Conservation (phyloP, 192 early-diverging fungal species). For the Pilaira anomala region DNA sequence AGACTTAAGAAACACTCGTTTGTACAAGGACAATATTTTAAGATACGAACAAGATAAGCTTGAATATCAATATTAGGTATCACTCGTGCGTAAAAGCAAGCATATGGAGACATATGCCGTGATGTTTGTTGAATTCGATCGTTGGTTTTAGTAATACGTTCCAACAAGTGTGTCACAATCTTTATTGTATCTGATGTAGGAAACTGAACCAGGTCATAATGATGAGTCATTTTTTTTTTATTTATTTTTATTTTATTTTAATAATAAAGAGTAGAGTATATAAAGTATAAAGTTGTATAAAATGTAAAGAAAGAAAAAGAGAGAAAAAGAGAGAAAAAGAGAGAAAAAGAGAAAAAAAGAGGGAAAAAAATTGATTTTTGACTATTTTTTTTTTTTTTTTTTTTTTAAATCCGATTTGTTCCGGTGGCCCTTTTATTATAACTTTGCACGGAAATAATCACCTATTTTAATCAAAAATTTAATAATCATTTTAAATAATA, state of each 20-base stretch:
- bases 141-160: constrained; percentile 55
- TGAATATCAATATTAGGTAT: constrained; percentile 86
- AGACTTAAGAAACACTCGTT: constrained; percentile 85
- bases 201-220: constrained; percentile 28
- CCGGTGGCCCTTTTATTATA: background rate
- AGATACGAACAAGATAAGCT: constrained; percentile 79
- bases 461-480: constrained; percentile 9
- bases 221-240: background rate
- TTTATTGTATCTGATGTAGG: constrained; percentile 48
- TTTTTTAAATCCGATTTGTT: background rate
- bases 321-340: background rate
- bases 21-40: constrained; percentile 89
- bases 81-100: constrained; percentile 88
- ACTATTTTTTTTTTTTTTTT: too few species aligned
- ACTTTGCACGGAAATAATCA: constrained; percentile 20
- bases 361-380: background rate
- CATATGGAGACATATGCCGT: background rate
- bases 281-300: too few species aligned
- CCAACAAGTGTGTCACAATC: constrained; percentile 54
- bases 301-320: too few species aligned
- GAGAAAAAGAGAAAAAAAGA: background rate
- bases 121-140: constrained; percentile 38
- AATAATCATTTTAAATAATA: background rate
- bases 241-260: background rate
- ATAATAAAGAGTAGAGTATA: background rate